Conservation (phyloP, 441 rosid species). For the Omphalea diandra region DNA sequence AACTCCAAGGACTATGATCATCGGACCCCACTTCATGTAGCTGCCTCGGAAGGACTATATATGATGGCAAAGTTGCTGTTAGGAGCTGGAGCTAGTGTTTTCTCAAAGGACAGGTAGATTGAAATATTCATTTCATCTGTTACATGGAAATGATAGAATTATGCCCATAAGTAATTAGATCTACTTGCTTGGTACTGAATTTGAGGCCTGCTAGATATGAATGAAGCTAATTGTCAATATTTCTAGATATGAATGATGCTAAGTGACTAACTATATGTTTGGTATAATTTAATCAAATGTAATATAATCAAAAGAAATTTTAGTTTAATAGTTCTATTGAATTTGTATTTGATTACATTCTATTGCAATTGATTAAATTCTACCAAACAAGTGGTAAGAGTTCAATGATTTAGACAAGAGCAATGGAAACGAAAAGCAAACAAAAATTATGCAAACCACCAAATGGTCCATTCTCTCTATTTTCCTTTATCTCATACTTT, state of each 20-base stretch:
- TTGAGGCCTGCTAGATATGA: constrained; percentile 9
- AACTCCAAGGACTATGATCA: constrained; percentile 82
- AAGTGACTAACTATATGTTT: too few species aligned
- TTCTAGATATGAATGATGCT: not conserved
- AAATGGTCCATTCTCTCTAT: not conserved
- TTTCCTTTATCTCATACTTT: not conserved
- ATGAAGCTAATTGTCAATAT: not conserved
- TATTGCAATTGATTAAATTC: too few species aligned
- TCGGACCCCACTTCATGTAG: constrained; percentile 88
- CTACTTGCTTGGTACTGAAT: not conserved
- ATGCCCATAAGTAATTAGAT: not conserved
- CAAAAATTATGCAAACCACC: not conserved
- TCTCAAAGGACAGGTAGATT: constrained; percentile 73
- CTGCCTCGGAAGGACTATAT: constrained; percentile 81
- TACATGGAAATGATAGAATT: constrained; percentile 3
- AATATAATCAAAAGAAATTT: too few species aligned
- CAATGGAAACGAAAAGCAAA: too few species aligned
- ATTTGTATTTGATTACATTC: too few species aligned
- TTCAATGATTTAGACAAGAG: too few species aligned
- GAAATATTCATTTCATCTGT: constrained; percentile 5
- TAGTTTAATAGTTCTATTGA: too few species aligned
- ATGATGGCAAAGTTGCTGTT: constrained; percentile 71
- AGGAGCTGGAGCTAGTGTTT: constrained; percentile 81
- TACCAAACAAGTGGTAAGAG: too few species aligned
- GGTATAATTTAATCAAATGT: too few species aligned